Evolutionary conservation across 257 asterid genomes (phyloP).

Genomic region (Echium plantagineum): DNA sequence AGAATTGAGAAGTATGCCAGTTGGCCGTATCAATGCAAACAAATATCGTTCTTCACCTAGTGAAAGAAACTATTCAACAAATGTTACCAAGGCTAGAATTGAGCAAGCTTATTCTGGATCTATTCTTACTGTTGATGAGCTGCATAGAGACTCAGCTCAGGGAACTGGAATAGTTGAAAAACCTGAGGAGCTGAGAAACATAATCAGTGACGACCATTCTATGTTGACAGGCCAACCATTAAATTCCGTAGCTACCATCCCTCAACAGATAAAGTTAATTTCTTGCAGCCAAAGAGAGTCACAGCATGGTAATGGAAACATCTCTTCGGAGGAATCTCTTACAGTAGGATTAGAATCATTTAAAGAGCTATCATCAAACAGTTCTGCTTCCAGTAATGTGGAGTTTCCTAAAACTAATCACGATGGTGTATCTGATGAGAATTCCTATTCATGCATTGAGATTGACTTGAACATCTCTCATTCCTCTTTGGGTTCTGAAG

Average conservation of each 20-base stretch:
- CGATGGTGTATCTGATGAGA: neutral
- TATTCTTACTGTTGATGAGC: neutral
- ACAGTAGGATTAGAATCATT: neutral
- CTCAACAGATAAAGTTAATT: neutral
- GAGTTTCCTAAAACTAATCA: neutral
- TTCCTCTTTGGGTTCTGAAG: neutral
- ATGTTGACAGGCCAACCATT: neutral
- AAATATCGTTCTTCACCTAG: neutral
- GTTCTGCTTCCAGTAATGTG: neutral
- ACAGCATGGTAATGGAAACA: neutral
- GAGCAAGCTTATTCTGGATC: neutral
- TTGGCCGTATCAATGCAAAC: neutral
- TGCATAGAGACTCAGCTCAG: neutral
- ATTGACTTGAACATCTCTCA: constrained; percentile 1
- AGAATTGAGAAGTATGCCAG: neutral
- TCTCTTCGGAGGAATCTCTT: neutral
- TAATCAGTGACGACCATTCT: neutral
- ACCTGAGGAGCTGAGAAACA: neutral
- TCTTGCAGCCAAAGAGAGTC: neutral
- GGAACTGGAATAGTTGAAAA: neutral
- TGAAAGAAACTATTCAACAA: neutral
- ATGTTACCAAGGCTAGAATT: neutral
- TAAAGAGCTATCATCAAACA: neutral
- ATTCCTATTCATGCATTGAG: neutral
- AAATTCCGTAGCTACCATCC: neutral